phyloP scores from a whole-genome alignment of 148 eudicot genomes.

The Talinum fruticosum region DNA sequence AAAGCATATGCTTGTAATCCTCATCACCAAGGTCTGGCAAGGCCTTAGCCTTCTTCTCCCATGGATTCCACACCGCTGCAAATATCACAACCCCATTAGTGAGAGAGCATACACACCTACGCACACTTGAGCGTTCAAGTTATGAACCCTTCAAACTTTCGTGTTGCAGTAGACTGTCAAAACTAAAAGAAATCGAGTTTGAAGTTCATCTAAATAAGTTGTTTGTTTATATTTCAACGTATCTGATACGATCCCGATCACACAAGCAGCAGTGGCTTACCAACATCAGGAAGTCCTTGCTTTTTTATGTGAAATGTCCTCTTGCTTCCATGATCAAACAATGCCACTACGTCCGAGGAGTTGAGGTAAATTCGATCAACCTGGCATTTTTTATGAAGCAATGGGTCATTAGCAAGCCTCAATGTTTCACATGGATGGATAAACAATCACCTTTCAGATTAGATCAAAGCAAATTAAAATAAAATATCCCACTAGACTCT shows the following conservation, averaged over 20 bases:
- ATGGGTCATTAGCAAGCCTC: neutral
- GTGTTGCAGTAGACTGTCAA: neutral
- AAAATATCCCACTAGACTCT: neutral
- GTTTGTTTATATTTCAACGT: neutral
- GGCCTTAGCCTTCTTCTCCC: constrained; percentile 77
- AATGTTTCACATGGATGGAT: neutral
- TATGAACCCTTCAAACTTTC: neutral
- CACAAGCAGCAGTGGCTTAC: constrained; percentile 29
- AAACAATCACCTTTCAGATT: neutral
- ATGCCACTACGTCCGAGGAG: constrained; percentile 51
- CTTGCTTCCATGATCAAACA: constrained; percentile 78
- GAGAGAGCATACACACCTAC: neutral
- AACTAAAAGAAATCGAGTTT: neutral
- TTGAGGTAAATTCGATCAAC: constrained; percentile 75
- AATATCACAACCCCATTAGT: neutral
- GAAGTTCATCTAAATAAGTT: neutral
- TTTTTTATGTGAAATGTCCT: constrained; percentile 60
- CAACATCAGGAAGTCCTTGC: constrained; percentile 89
- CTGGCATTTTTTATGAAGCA: constrained; percentile 29
- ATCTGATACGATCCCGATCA: neutral
- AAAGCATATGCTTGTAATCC: constrained; percentile 73
- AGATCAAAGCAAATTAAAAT: no score
- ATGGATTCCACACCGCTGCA: constrained; percentile 92
- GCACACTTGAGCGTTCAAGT: neutral
- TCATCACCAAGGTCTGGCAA: constrained; percentile 69